Evolutionary conservation across 179 eudicot genomes (phyloP).

Genomic region (Sideroxylon spinosum): DNA sequence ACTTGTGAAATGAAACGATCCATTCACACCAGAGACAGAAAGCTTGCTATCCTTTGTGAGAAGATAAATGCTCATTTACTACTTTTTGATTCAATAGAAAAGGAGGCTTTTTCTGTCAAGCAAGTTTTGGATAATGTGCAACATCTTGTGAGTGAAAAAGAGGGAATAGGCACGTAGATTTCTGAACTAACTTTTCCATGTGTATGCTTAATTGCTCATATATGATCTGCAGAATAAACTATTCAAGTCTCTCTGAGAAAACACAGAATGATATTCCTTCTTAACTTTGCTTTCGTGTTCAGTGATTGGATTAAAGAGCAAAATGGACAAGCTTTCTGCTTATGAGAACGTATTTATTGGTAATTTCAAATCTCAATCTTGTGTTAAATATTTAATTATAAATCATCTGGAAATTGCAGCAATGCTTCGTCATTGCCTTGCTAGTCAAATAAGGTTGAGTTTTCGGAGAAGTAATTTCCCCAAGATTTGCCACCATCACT

Average conservation of each 20-base stretch:
- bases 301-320: slow-evolving; percentile 49
- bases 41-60: slow-evolving; percentile 36
- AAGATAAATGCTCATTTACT: slow-evolving; percentile 43
- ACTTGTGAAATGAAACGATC: slow-evolving; percentile 51
- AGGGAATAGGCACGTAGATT: slow-evolving; percentile 46
- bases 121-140: slow-evolving; percentile 41
- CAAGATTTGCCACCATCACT: background rate
- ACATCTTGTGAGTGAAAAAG: slow-evolving; percentile 34
- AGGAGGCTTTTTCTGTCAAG: slow-evolving; percentile 45
- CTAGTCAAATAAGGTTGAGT: slow-evolving; percentile 1
- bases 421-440: background rate
- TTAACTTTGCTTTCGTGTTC: slow-evolving; percentile 24
- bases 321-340: slow-evolving; percentile 39
- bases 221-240: slow-evolving; percentile 1
- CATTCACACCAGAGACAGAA: slow-evolving; percentile 43
- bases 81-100: slow-evolving; percentile 42
- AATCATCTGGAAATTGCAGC: background rate
- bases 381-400: background rate
- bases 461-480: background rate
- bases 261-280: background rate
- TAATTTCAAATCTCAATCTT: slow-evolving; percentile 19
- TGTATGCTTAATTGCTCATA: slow-evolving; percentile 7
- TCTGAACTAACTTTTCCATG: slow-evolving; percentile 9
- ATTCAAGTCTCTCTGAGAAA: background rate
- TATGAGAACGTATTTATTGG: slow-evolving; percentile 46